These are phyloP conservation scores for Leptographium procerum DNA, from an alignment of 2,329 filamentous ascomycete genomes.

Conservation along the genomic window DNA sequence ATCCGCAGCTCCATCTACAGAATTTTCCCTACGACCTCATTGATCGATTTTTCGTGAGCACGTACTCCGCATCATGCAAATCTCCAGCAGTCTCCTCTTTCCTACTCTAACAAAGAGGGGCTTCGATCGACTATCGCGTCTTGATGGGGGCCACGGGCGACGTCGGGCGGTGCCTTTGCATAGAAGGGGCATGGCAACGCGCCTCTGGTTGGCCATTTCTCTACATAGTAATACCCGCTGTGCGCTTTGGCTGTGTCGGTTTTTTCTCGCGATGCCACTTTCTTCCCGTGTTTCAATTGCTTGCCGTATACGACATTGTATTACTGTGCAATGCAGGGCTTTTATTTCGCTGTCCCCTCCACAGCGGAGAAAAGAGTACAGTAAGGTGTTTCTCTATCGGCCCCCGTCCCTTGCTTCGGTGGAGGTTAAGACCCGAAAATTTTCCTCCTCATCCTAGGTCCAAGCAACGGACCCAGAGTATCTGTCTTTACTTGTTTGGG, in stretches of 20 bases:
- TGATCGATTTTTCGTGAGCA: not conserved
- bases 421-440: not conserved
- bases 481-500: not conserved
- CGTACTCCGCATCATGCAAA: not conserved
- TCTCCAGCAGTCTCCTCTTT: not conserved
- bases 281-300: constrained; percentile 9
- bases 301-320: not conserved
- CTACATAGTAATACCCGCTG: not conserved
- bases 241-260: constrained; percentile 6
- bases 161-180: not conserved
- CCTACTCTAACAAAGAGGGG: not conserved
- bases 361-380: not conserved
- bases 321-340: not conserved
- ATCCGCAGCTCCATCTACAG: not conserved
- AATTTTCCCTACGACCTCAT: not conserved
- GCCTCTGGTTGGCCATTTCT: not conserved
- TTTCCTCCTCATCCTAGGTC: not conserved
- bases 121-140: not conserved
- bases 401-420: not conserved
- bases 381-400: not conserved
- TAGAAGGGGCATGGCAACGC: not conserved
- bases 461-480: not conserved
- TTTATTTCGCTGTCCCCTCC: not conserved
- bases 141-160: not conserved
- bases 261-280: not conserved